Conservation (phyloP, 306 rosid species). For the Alnus glutinosa region DNA sequence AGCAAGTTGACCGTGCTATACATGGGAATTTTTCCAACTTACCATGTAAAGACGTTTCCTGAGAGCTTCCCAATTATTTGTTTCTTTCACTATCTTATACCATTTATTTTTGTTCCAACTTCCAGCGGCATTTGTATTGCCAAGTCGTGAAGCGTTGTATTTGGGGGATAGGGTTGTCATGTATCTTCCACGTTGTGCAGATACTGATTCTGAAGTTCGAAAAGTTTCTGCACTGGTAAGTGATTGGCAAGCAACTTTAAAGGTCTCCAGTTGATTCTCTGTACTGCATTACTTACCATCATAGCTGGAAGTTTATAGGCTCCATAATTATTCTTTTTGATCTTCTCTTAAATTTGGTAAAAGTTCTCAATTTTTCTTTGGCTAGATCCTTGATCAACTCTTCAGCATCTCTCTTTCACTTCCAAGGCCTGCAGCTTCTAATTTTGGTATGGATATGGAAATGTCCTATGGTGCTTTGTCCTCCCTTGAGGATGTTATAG, state of each 20-base stretch:
- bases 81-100: slow-evolving; percentile 10
- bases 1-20: slow-evolving; percentile 69
- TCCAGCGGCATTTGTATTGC: slow-evolving; percentile 85
- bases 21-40: slow-evolving; percentile 77
- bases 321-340: slow-evolving; percentile 18
- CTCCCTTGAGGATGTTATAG: slow-evolving; percentile 90
- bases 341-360: slow-evolving; percentile 21
- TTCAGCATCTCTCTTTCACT: slow-evolving; percentile 88
- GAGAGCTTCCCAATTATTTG: slow-evolving; percentile 14
- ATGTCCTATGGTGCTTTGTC: slow-evolving; percentile 83
- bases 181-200: slow-evolving; percentile 98
- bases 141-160: slow-evolving; percentile 90
- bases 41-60: slow-evolving; percentile 68
- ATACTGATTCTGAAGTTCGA: slow-evolving; percentile 88
- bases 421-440: slow-evolving; percentile 74
- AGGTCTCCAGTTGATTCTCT: slow-evolving; percentile 13
- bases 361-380: slow-evolving; percentile 24
- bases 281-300: slow-evolving; percentile 11
- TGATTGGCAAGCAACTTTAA: slow-evolving; percentile 11
- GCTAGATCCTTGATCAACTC: slow-evolving; percentile 86
- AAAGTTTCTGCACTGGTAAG: slow-evolving; percentile 87
- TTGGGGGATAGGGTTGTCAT: slow-evolving; percentile 82
- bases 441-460: slow-evolving; percentile 64
- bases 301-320: slow-evolving; percentile 3
- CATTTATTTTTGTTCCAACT: slow-evolving; percentile 23